These are phyloP conservation scores for Termitomyces sp. DNA, from an alignment of 768 basidiomycete genomes.

Conservation along the genomic window DNA sequence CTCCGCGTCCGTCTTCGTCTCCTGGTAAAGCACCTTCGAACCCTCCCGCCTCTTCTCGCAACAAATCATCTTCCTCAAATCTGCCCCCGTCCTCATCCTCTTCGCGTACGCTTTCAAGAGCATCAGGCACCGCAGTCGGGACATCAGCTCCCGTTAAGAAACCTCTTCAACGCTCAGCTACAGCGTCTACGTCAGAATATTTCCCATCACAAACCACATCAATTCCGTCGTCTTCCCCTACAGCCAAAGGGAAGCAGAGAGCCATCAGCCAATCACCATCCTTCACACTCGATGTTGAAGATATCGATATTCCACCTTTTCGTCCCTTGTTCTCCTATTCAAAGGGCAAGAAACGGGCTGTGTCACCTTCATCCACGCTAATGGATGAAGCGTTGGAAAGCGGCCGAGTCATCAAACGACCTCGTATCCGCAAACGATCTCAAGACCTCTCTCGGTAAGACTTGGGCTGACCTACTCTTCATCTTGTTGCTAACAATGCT, in stretches of 20 bases:
- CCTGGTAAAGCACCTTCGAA: too few relatives aligned
- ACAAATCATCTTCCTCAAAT: neutral
- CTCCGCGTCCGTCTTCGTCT: neutral
- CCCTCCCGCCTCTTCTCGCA: neutral
- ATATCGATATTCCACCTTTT: neutral
- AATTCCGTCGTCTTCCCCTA: neutral
- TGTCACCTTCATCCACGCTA: neutral
- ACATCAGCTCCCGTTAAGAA: neutral
- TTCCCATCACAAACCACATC: neutral
- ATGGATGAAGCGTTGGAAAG: neutral
- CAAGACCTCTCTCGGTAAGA: neutral
- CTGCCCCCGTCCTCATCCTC: neutral
- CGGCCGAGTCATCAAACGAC: neutral
- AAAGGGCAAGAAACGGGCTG: conserved; percentile 3
- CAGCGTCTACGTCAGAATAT: neutral
- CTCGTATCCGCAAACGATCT: neutral
- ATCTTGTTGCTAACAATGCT: neutral
- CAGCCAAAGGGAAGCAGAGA: conserved; percentile 4
- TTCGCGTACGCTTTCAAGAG: neutral
- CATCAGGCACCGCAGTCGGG: neutral
- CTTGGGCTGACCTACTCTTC: neutral
- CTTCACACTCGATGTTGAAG: neutral
- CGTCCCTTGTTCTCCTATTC: neutral
- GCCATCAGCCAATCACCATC: neutral
- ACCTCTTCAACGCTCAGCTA: neutral